Conservation (phyloP, 1,284 basidiomycete genomes). For the Butyriboletus pseudospeciosus region DNA sequence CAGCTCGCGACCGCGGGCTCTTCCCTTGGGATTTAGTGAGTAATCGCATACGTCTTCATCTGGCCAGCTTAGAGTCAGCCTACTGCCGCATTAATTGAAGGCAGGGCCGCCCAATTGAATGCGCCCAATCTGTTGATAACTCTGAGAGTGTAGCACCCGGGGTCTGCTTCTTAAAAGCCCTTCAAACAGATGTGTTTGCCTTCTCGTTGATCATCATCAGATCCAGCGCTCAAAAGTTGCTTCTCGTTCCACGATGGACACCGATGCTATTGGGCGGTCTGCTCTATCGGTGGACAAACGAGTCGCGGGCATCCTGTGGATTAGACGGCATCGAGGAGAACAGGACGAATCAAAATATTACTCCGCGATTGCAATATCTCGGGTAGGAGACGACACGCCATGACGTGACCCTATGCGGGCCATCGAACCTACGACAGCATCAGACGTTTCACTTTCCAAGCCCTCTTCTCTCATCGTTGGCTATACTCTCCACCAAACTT, state of each 20-base stretch:
- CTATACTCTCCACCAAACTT: conserved; percentile 65
- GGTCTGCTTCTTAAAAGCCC: conserved; percentile 30
- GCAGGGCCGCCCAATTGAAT: conserved; percentile 2
- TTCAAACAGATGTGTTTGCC: conserved; percentile 41
- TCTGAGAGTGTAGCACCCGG: conserved; percentile 31
- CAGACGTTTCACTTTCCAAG: conserved; percentile 16
- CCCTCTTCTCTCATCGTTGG: conserved; percentile 38
- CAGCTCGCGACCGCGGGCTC: conserved; percentile 1
- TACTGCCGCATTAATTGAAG: neutral
- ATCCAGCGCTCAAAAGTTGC: neutral
- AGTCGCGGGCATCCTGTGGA: conserved; percentile 8
- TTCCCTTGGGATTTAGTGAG: neutral
- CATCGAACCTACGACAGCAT: conserved; percentile 8
- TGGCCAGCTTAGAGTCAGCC: conserved; percentile 1
- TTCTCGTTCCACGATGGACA: conserved; percentile 1
- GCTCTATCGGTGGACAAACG: no score
- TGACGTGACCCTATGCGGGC: conserved; percentile 1
- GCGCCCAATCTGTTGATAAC: neutral
- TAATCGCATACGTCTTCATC: conserved; percentile 6
- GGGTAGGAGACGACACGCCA: conserved; percentile 7
- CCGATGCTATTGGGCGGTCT: no score
- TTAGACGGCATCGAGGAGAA: conserved; percentile 7
- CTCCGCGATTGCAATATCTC: conserved; percentile 11
- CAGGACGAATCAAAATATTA: conserved; percentile 14
- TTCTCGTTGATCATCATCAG: conserved; percentile 18